Evolutionary conservation across 2,329 filamentous ascomycete species (phyloP), one percentile per base, ranked within the genome.

Genomic region (Tolypocladium paradoxum): DNA sequence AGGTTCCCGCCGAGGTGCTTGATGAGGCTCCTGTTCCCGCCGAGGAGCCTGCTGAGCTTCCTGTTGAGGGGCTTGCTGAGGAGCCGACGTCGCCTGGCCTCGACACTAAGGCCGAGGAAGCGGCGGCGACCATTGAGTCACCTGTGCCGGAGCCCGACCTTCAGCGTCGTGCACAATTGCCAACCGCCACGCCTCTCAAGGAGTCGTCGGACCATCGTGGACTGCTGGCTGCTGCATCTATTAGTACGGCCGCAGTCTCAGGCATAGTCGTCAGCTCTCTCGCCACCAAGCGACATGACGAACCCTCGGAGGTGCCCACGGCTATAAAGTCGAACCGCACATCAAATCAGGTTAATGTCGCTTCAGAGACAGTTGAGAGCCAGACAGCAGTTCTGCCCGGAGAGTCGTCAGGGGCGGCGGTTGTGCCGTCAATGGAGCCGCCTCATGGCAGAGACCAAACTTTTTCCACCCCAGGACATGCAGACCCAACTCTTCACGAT

Each of bases 31-130:
- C n/a, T n/a, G n/a, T n/a, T 6, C 8, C 12, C 31, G 8, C 22
- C n/a, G n/a, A 22, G 14, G 24, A 12, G 11, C 27, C 51, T 33
- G 43, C 52, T 34, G 48, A 54, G 31, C 48, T 51, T 33, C 37
- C 51, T 54, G 29, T 50, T 51, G 50, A 54, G 51, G 36, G 22
- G 40, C 20, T 27, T 52, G 29, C 24, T 24, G 35, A 53, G 34
- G 51, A 37, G n/a, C 46, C 27, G 7, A 12, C 27, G 27, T 2
- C 24, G 11, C 16, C 24, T 31, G 18, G 43, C 43, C 43, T 46
- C 3, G 6, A n/a, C 27, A 46, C 18, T n/a, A 4, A 18, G 18
- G 27, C 8, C 4, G 27, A 46, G 24, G 18, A n/a, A 46, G 43
- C 24, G 8, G 8, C 4, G 27, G 5, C 43, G 5, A 20, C 5